Conservation (phyloP, 768 basidiomycete genomes). For the Boletus sp. region DNA sequence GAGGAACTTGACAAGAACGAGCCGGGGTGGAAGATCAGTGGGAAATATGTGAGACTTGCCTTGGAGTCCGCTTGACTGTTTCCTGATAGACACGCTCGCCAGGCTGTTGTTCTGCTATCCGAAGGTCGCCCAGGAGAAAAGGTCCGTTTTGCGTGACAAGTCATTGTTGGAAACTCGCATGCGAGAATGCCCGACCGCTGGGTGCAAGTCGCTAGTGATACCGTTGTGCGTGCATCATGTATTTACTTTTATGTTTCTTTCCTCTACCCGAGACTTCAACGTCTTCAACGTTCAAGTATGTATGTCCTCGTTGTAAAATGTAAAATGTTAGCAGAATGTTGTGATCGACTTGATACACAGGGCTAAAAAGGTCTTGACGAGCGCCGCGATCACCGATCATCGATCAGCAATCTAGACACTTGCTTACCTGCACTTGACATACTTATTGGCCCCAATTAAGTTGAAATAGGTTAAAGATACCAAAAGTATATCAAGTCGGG, state of each 20-base stretch:
- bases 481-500: no score
- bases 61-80: neutral
- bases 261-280: neutral
- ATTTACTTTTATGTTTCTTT: neutral
- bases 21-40: conserved; percentile 95
- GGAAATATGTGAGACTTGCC: conserved; percentile 77
- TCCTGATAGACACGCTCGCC: conserved; percentile 11
- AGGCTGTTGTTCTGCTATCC: conserved; percentile 86
- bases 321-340: neutral
- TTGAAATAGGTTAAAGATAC: no score
- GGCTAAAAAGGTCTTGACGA: no score
- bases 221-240: neutral
- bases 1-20: conserved; percentile 81
- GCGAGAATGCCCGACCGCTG: neutral
- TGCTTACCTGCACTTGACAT: no score
- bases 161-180: neutral
- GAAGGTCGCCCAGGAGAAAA: conserved; percentile 88
- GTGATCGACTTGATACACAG: neutral
- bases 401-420: no score
- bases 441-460: no score
- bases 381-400: no score
- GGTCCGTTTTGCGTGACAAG: conserved; percentile 62
- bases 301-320: conserved; percentile 2
- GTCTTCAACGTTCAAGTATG: neutral
- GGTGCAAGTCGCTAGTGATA: neutral